phyloP scores from a whole-genome alignment of 2,329 filamentous ascomycete genomes.

The Cladosporium sp. region DNA sequence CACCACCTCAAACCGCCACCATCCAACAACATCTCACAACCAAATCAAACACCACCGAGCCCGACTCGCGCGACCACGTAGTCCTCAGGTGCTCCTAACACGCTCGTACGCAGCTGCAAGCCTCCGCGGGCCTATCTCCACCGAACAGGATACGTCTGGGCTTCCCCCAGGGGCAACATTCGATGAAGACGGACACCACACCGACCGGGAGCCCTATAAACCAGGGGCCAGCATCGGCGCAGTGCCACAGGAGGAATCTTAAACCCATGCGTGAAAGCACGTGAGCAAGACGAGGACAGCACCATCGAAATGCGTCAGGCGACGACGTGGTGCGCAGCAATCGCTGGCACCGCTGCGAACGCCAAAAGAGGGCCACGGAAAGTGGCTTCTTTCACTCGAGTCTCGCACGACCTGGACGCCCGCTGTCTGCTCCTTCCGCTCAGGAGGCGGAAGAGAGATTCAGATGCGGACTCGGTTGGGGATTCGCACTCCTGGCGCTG shows the following conservation, averaged over 20 bases:
- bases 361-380: no score
- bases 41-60: neutral
- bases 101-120: conserved; percentile 9
- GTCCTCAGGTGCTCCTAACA: conserved; percentile 7
- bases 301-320: conserved; percentile 1
- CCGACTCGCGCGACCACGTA: conserved; percentile 3
- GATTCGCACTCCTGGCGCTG: neutral
- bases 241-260: neutral
- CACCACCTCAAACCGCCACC: neutral
- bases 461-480: conserved; percentile 6
- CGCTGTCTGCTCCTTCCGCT: neutral
- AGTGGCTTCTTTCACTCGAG: neutral
- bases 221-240: neutral
- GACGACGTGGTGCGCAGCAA: neutral
- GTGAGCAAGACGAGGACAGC: neutral
- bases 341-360: no score
- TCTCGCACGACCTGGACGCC: neutral
- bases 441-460: neutral
- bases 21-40: neutral
- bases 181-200: conserved; percentile 1
- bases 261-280: neutral
- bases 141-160: neutral
- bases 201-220: conserved; percentile 1
- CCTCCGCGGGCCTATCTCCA: conserved; percentile 1
- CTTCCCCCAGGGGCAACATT: conserved; percentile 4